Evolutionary conservation across 768 basidiomycete genomes (phyloP).

Genomic region (Pisolithus marmoratus): DNA sequence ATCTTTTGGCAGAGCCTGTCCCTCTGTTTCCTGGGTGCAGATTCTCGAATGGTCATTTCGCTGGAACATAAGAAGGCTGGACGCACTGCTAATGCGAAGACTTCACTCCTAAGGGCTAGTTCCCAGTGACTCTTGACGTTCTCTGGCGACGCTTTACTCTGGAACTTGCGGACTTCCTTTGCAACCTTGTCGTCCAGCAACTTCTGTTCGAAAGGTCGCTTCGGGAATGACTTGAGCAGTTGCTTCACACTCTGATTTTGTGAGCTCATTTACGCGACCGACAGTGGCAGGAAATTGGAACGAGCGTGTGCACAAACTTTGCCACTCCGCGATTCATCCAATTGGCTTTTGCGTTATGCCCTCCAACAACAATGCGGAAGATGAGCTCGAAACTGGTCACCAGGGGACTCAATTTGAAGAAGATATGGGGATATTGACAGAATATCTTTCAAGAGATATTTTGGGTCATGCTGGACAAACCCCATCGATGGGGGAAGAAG

Average conservation of each 20-base stretch:
- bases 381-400: conserved; percentile 8
- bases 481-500: not conserved
- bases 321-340: conserved; percentile 19
- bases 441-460: not conserved
- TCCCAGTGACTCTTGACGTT: conserved; percentile 74
- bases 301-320: not conserved
- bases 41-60: not conserved
- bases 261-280: conserved; percentile 41
- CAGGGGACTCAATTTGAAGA: conserved; percentile 20
- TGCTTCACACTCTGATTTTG: conserved; percentile 45
- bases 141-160: conserved; percentile 43
- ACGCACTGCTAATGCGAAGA: conserved; percentile 68
- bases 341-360: conserved; percentile 18
- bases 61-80: not conserved
- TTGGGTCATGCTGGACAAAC: not conserved
- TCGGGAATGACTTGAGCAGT: conserved; percentile 48
- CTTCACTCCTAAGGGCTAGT: conserved; percentile 60
- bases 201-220: conserved; percentile 42
- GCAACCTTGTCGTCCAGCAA: conserved; percentile 46
- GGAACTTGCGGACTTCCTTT: conserved; percentile 38
- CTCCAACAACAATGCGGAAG: conserved; percentile 8
- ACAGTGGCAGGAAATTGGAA: not conserved
- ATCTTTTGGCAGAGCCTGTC: conserved; percentile 50
- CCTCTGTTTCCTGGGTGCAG: conserved; percentile 54
- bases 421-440: conserved; percentile 31